phyloP scores from a whole-genome alignment of 306 rosid genomes.

The Cercis canadensis region DNA sequence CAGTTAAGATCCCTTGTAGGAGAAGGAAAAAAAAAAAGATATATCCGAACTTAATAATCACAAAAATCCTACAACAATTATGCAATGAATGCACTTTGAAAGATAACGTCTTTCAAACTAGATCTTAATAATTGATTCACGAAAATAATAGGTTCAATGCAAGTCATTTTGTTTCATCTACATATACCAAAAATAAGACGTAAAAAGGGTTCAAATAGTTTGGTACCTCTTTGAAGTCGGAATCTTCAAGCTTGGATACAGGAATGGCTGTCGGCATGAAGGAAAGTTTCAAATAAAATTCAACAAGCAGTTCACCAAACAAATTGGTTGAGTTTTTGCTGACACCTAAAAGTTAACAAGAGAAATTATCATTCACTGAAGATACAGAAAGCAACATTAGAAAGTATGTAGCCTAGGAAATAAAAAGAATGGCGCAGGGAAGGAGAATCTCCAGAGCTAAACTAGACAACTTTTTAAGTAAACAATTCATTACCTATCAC shows the following conservation, averaged over 20 bases:
- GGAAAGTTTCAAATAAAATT: slow-evolving; percentile 63
- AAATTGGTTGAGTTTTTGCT: neutral
- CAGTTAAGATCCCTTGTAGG: slow-evolving; percentile 16
- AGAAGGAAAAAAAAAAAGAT: slow-evolving; percentile 1
- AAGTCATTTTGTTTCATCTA: neutral
- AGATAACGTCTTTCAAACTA: neutral
- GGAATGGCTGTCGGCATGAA: slow-evolving; percentile 39
- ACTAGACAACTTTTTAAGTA: neutral
- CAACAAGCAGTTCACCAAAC: slow-evolving; percentile 30
- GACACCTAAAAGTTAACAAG: slow-evolving; percentile 50
- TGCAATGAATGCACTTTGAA: neutral
- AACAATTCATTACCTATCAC: slow-evolving; percentile 44
- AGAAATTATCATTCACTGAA: slow-evolving; percentile 9
- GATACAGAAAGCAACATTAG: slow-evolving; percentile 16
- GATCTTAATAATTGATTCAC: slow-evolving; percentile 27
- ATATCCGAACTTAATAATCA: slow-evolving; percentile 3
- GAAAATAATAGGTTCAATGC: slow-evolving; percentile 16
- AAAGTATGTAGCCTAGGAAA: slow-evolving; percentile 19
- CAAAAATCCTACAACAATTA: neutral
- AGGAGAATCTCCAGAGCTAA: neutral
- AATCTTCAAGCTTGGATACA: slow-evolving; percentile 63
- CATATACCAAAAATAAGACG: neutral
- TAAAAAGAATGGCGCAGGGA: neutral
- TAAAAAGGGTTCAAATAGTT: neutral
- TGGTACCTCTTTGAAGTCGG: slow-evolving; percentile 71